Conservation (phyloP, 306 rosid genomes). For the Cucumis melo region DNA sequence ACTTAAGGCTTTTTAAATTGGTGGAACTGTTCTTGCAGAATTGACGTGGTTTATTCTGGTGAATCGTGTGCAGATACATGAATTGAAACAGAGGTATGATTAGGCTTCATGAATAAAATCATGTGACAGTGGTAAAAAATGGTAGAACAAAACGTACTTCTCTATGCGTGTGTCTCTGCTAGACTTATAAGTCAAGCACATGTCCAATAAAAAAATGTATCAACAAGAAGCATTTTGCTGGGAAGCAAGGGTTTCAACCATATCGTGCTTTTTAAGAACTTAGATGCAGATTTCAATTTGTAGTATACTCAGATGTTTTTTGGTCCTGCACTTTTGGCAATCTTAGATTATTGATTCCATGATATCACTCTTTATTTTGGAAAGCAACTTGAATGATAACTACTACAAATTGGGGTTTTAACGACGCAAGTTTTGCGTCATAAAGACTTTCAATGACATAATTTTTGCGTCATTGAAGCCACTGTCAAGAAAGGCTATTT, state of each 20-base stretch:
- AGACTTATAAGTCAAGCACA: neutral
- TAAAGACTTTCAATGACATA: too few species aligned
- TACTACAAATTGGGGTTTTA: too few species aligned
- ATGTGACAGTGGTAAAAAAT: neutral
- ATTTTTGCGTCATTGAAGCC: too few species aligned
- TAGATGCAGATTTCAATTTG: neutral
- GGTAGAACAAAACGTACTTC: neutral
- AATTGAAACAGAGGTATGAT: conserved; percentile 86
- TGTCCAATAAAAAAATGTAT: neutral
- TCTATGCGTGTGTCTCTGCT: neutral
- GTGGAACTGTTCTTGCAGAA: conserved; percentile 40
- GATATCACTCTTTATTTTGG: neutral
- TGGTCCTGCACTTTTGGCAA: neutral
- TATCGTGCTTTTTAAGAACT: neutral
- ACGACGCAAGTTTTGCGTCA: too few species aligned
- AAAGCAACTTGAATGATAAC: neutral
- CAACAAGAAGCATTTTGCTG: neutral
- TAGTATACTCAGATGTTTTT: neutral
- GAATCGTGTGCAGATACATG: conserved; percentile 87
- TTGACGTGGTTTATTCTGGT: conserved; percentile 59
- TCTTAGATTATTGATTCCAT: neutral
- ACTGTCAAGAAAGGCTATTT: too few species aligned
- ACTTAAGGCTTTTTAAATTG: conserved; percentile 2
- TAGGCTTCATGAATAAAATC: neutral
- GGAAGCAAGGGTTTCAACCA: neutral